phyloP scores from a whole-genome alignment of 305 asterid species.

The Fraxinus dipetala region DNA sequence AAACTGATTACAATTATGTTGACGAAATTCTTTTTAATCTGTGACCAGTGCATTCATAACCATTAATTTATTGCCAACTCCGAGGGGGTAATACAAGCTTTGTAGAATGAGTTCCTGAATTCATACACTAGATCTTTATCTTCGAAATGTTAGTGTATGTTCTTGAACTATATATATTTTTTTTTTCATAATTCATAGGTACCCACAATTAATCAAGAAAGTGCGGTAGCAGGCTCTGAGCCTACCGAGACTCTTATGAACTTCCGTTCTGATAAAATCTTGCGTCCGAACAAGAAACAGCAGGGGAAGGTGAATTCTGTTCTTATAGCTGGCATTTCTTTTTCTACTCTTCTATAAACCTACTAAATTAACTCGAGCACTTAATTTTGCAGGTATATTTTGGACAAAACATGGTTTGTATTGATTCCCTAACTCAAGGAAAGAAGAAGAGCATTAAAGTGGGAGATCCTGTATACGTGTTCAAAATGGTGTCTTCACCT shows the following conservation, averaged over 20 bases:
- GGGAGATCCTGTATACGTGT: slow-evolving; percentile 51
- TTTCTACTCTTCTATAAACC: background rate
- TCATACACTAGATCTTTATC: background rate
- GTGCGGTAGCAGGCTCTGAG: slow-evolving; percentile 40
- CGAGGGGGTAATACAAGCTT: background rate
- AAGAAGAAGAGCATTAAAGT: slow-evolving; percentile 45
- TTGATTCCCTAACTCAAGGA: slow-evolving; percentile 34
- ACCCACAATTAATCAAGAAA: slow-evolving; percentile 65
- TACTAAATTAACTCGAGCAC: background rate
- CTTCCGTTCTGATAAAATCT: slow-evolving; percentile 46
- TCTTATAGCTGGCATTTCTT: background rate
- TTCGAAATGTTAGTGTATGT: background rate
- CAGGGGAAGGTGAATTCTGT: slow-evolving; percentile 36
- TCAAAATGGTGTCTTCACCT: slow-evolving; percentile 39
- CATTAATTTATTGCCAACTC: background rate
- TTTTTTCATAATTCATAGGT: slow-evolving; percentile 32
- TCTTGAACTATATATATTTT: background rate
- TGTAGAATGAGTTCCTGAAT: background rate
- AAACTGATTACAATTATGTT: background rate
- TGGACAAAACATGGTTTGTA: slow-evolving; percentile 62
- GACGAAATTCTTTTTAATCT: background rate
- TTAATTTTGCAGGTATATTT: slow-evolving; percentile 48
- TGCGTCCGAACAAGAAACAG: slow-evolving; percentile 40
- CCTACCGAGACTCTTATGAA: slow-evolving; percentile 43
- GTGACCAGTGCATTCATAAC: background rate